Evolutionary conservation across 1,284 basidiomycete genomes (phyloP), one percentile per base, ranked within the genome.

Genomic region (Trichosporon sp.): DNA sequence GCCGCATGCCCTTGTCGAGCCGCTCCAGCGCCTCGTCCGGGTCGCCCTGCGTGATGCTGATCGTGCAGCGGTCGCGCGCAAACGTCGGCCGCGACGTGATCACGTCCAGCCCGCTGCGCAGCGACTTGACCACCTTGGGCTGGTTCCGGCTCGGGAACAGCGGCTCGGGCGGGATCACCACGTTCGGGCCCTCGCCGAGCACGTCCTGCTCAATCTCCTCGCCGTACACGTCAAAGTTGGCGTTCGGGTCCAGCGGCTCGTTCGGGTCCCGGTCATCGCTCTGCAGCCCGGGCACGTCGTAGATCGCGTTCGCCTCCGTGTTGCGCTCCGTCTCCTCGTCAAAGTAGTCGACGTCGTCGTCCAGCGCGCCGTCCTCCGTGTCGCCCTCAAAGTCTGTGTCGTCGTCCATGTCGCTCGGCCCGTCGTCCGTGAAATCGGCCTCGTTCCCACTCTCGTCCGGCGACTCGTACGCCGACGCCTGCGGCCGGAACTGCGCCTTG

Each of bases 41-140:
- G 72, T 91, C 87, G 2, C 93, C 94, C 75, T 98, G 95, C 0
- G 88, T 91, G 65, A 98, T 82, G 0, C 89, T 90, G 75, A 98
- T 92, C 5, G 93, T 96, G 81, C 95, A 98, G 23, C 96, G 86
- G 80, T 99, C 95, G 67, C 93, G 87, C 76, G 94, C 91, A 83
- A 95, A 98, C 29, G 89, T 78, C 0, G 96, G 94, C 12, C 94
- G 87, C 4, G 88, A 88, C 0, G 90, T 92, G 58, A 85, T 78
- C 23, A 91, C 83, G 29, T 83, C 80, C 21, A 80, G 70, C 1
- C 79, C 77, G 5, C 76, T 72, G 63, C 77, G 76, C 38, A 75
- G 72, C 13, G 79, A 73, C 65, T 77, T 81, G 34, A 74, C 68
- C 34, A 75, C 70, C 31, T 76, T 74, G 27, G 74, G 65, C 23